Evolutionary conservation across 1,284 basidiomycete species (phyloP).

Genomic region (Pseudozyma pruni): DNA sequence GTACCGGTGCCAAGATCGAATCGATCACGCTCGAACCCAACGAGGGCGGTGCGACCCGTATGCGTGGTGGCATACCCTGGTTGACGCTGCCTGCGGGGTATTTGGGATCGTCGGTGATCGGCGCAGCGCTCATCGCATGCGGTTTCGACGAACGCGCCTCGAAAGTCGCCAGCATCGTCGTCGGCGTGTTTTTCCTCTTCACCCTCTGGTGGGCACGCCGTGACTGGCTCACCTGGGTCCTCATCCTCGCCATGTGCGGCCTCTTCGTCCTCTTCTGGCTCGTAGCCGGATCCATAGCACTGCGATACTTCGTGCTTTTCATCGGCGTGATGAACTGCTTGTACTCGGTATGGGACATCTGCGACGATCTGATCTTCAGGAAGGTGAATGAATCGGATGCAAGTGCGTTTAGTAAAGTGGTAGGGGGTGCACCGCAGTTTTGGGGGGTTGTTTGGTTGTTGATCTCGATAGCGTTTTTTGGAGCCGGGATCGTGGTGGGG

Average conservation of each 20-base stretch:
- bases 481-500: conserved; percentile 75
- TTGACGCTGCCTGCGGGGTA: conserved; percentile 78
- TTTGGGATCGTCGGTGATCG: conserved; percentile 81
- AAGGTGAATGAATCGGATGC: conserved; percentile 88
- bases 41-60: conserved; percentile 90
- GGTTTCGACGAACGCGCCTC: conserved; percentile 91
- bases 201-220: conserved; percentile 87
- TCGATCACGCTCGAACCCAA: conserved; percentile 71
- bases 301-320: conserved; percentile 80
- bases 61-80: conserved; percentile 90
- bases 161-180: conserved; percentile 84
- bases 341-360: conserved; percentile 61
- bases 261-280: conserved; percentile 59
- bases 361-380: conserved; percentile 81
- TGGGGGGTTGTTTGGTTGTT: conserved; percentile 84
- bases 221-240: conserved; percentile 74
- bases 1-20: conserved; percentile 91
- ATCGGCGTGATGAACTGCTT: conserved; percentile 72
- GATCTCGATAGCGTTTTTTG: conserved; percentile 83
- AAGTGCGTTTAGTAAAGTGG: conserved; percentile 84
- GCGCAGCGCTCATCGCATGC: conserved; percentile 86
- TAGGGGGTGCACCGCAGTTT: conserved; percentile 73
- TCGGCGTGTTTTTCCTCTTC: conserved; percentile 87
- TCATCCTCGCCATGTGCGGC: conserved; percentile 58
- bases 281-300: conserved; percentile 47